Conservation (phyloP, 495 filamentous ascomycete genomes). For the Parathielavia hyrcaniae region DNA sequence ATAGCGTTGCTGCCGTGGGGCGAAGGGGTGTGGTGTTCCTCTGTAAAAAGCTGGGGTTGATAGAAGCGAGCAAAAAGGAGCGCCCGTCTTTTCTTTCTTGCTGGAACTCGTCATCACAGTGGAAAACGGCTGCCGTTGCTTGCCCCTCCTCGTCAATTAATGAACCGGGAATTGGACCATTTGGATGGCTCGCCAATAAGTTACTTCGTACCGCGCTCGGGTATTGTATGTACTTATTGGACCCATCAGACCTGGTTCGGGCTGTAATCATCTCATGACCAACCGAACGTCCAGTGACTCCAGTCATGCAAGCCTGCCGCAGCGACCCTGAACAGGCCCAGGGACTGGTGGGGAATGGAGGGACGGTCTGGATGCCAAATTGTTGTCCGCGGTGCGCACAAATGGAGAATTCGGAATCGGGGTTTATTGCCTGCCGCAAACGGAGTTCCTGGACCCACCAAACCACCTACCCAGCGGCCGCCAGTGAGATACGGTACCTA, state of each 20-base stretch:
- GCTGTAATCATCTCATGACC: neutral
- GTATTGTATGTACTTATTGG: too few relatives aligned
- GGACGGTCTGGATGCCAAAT: too few relatives aligned
- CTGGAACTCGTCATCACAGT: slow-evolving; percentile 15
- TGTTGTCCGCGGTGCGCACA: too few relatives aligned
- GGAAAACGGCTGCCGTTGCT: neutral
- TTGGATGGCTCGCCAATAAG: neutral
- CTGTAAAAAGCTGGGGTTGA: slow-evolving; percentile 7
- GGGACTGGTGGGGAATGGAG: too few relatives aligned
- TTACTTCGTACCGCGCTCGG: too few relatives aligned
- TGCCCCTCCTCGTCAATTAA: neutral
- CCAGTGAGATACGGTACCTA: too few relatives aligned
- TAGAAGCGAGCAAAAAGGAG: slow-evolving; percentile 2
- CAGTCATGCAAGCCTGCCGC: neutral
- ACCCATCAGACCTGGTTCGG: neutral
- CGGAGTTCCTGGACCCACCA: too few relatives aligned
- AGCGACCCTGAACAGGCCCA: too few relatives aligned
- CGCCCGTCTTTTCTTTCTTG: slow-evolving; percentile 4
- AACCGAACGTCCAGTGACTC: neutral
- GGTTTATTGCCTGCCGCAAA: too few relatives aligned
- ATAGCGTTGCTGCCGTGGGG: slow-evolving; percentile 3
- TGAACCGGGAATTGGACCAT: neutral
- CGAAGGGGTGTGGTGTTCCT: neutral
- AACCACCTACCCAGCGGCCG: too few relatives aligned
- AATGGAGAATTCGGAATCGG: too few relatives aligned